Evolutionary conservation across 495 filamentous ascomycete genomes (phyloP).

Genomic region (Tetracladium setigerum): DNA sequence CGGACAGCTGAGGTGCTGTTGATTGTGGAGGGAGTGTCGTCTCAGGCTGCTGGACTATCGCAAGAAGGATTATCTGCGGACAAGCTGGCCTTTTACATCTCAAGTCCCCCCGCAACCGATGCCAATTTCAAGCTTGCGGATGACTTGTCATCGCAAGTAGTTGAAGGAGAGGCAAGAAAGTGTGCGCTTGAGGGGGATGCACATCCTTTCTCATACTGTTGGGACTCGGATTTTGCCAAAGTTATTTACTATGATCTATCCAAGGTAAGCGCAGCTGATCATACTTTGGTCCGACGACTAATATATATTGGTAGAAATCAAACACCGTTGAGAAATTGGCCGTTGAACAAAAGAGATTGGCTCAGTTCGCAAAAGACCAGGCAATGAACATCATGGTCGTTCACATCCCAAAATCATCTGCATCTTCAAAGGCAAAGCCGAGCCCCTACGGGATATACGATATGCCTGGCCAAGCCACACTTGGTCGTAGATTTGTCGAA

Average conservation of each 20-base stretch:
- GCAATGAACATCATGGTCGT: slow-evolving; percentile 18
- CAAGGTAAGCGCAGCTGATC: slow-evolving; percentile 2
- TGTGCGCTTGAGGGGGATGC: slow-evolving; percentile 33
- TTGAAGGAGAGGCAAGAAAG: slow-evolving; percentile 9
- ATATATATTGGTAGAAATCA: not conserved
- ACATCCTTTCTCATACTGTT: slow-evolving; percentile 37
- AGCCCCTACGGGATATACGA: slow-evolving; percentile 20
- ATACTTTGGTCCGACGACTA: not conserved
- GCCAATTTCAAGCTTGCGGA: slow-evolving; percentile 28
- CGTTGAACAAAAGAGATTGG: slow-evolving; percentile 8
- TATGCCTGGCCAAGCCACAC: slow-evolving; percentile 4
- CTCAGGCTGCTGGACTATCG: slow-evolving; percentile 22
- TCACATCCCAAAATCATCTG: slow-evolving; percentile 16
- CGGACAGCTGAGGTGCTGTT: slow-evolving; percentile 39
- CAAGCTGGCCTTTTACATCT: slow-evolving; percentile 35
- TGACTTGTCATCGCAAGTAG: slow-evolving; percentile 23
- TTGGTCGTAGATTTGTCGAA: slow-evolving; percentile 14
- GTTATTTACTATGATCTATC: slow-evolving; percentile 21
- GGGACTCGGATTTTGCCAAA: slow-evolving; percentile 35
- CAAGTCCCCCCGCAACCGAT: slow-evolving; percentile 28
- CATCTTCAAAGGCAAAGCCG: slow-evolving; percentile 1
- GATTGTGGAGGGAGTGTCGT: slow-evolving; percentile 38
- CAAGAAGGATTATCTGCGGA: slow-evolving; percentile 20
- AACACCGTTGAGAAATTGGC: slow-evolving; percentile 8
- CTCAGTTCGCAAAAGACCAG: slow-evolving; percentile 8